phyloP scores from a whole-genome alignment of 805 yeast genomes.

The Pichia gijzeniarum region DNA sequence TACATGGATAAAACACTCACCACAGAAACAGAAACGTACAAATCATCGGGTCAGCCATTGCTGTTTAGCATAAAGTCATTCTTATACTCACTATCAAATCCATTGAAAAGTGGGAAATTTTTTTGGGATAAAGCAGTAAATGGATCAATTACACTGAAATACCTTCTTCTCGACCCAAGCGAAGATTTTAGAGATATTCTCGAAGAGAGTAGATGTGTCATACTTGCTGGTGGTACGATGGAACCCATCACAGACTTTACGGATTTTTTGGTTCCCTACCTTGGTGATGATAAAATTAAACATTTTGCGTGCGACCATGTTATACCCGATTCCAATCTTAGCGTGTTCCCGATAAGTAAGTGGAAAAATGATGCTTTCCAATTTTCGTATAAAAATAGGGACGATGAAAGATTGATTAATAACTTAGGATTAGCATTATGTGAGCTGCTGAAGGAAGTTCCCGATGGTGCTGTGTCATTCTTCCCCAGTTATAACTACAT shows the following conservation, averaged over 20 bases:
- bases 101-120: constrained; percentile 69
- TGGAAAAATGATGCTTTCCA: constrained; percentile 35
- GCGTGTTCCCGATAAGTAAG: constrained; percentile 46
- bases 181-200: constrained; percentile 60
- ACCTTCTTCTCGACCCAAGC: constrained; percentile 76
- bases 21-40: constrained; percentile 9
- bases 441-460: constrained; percentile 40
- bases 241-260: constrained; percentile 75
- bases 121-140: constrained; percentile 48
- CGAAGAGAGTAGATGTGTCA: constrained; percentile 57
- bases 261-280: constrained; percentile 57
- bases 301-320: constrained; percentile 77
- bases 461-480: constrained; percentile 74
- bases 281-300: constrained; percentile 35
- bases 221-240: constrained; percentile 94
- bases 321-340: constrained; percentile 62
- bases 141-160: constrained; percentile 41
- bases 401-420: constrained; percentile 37
- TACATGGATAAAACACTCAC: constrained; percentile 40
- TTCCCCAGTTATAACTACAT: constrained; percentile 81
- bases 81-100: constrained; percentile 58
- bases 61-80: constrained; percentile 63
- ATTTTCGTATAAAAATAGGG: constrained; percentile 65
- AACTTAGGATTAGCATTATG: constrained; percentile 46
- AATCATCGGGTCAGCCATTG: constrained; percentile 37